phyloP scores from a whole-genome alignment of 73 alveolate species.

The Blepharisma stoltei region DNA sequence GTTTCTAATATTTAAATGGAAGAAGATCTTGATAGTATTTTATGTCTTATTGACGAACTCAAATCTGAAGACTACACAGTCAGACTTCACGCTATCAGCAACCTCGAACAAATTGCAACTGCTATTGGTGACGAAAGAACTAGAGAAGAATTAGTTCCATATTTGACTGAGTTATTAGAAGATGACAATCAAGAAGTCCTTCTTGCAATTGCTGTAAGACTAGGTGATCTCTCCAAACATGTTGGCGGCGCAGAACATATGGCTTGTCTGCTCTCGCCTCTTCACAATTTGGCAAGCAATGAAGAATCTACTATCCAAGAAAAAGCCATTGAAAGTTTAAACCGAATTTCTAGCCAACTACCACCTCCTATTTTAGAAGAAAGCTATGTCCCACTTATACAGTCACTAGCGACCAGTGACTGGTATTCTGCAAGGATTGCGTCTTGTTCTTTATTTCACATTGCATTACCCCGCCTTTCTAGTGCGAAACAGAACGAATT shows the following conservation, averaged over 20 bases:
- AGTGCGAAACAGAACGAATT: conserved; percentile 38
- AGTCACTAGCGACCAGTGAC: conserved; percentile 42
- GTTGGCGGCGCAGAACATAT: conserved; percentile 67
- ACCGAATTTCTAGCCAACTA: conserved; percentile 43
- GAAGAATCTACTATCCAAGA: conserved; percentile 57
- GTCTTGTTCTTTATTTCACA: conserved; percentile 46
- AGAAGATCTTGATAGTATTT: conserved; percentile 25
- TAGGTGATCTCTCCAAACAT: conserved; percentile 63
- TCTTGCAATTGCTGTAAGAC: conserved; percentile 69
- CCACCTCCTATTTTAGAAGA: conserved; percentile 48
- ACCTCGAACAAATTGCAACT: conserved; percentile 53
- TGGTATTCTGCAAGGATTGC: conserved; percentile 51
- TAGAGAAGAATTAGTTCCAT: conserved; percentile 81
- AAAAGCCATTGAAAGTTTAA: conserved; percentile 49
- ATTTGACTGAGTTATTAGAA: conserved; percentile 65
- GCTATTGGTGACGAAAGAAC: conserved; percentile 91
- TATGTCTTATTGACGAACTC: conserved; percentile 55
- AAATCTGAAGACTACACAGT: conserved; percentile 49
- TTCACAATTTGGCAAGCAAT: conserved; percentile 44
- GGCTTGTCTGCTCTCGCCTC: conserved; percentile 37
- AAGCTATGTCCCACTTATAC: conserved; percentile 42
- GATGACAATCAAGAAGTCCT: conserved; percentile 91
- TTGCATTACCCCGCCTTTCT: conserved; percentile 46
- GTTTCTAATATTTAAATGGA: not conserved
- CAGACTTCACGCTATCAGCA: conserved; percentile 60